Conservation (phyloP, 352 stramenopile genomes). For the Globisporangium orthogonon region DNA sequence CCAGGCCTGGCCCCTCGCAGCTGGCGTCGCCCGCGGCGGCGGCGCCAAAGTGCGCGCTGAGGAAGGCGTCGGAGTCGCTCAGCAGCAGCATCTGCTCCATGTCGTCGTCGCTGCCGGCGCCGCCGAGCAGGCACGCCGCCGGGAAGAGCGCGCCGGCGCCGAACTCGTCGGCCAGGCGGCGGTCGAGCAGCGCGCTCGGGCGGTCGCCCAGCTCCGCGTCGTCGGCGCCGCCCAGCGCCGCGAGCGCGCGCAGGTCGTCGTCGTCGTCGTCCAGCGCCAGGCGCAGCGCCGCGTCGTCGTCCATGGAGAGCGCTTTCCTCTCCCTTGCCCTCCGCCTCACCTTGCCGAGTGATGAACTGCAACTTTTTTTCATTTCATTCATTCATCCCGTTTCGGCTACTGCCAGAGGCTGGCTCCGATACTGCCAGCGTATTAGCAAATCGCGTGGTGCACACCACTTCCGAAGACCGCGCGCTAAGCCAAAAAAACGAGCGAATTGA, state of each 20-base stretch:
- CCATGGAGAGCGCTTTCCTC: not conserved
- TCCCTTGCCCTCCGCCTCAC: not conserved
- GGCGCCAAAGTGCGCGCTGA: constrained; percentile 17
- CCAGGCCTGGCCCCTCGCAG: constrained; percentile 11
- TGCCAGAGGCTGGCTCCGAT: no score
- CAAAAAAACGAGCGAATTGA: not conserved
- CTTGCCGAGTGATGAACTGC: not conserved
- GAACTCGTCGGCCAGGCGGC: constrained; percentile 42
- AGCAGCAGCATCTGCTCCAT: constrained; percentile 73
- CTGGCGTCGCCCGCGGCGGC: constrained; percentile 11
- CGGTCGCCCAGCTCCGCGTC: constrained; percentile 37
- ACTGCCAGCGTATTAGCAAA: no score
- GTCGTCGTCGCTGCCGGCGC: constrained; percentile 30
- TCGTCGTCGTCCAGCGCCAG: constrained; percentile 11
- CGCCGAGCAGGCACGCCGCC: constrained; percentile 1
- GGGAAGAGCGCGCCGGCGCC: constrained; percentile 18
- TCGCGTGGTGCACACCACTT: not conserved
- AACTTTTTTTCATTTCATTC: not conserved
- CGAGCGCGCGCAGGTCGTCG: no score
- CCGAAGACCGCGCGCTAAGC: no score
- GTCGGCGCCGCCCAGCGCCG: not conserved
- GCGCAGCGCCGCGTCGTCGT: constrained; percentile 8
- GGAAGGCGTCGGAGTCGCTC: constrained; percentile 26
- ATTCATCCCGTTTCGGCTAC: no score
- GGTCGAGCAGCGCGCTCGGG: constrained; percentile 55